Base-by-base conservation (phyloP, 192 early-diverging fungal genomes). In the Lobosporangium transversale region DNA sequence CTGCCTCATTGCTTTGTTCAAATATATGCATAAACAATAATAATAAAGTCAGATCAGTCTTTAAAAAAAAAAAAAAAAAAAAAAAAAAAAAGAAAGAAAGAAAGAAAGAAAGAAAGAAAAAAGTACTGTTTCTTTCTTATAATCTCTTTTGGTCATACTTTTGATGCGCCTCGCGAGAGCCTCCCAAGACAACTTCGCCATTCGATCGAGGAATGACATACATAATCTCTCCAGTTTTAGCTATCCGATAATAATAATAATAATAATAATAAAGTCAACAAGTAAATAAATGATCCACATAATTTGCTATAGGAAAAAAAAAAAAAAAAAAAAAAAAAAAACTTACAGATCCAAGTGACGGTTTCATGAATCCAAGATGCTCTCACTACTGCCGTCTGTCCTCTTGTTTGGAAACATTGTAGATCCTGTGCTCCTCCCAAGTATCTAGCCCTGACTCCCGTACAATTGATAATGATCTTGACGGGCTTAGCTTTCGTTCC, bases 191-290 rank as follows among this genome's bases (percentile, higher is more conserved):
- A 31, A 94, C 92, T 36, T 85, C 84, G 12, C 92, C 93, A 65
- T 92, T 86, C 15, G 84, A 83, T 15, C 94, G 84, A 4, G 94
- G 95, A 56, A 96, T 96, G n/a, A 95, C 86, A 78, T 96, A 96
- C 40, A 89, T 86, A 43, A 87, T 75, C 30, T 53, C 18, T 26
- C 83, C 66, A n/a, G 54, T 64, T 17, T 55, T 69, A 68, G 70
- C 35, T 63, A n/a, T n/a, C n/a, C n/a, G n/a, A n/a, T n/a, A n/a
- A n/a, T n/a, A n/a, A 58, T 26, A 60, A 10, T 12, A 44, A 7
- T 20, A 56, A 48, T 14, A 58, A 29, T 48, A 26, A 24, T 18
- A 18, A n/a, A 36, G 30, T 26, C 33, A 21, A 17, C 17, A 49
- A 1, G 31, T 18, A 2, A 37, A n/a, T n/a, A 12, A 53, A 53